Percentiles rank a stretch among this genome's conserved stretches.
Conservation (phyloP, 345 rosid genomes). For the Citrus inodora region DNA sequence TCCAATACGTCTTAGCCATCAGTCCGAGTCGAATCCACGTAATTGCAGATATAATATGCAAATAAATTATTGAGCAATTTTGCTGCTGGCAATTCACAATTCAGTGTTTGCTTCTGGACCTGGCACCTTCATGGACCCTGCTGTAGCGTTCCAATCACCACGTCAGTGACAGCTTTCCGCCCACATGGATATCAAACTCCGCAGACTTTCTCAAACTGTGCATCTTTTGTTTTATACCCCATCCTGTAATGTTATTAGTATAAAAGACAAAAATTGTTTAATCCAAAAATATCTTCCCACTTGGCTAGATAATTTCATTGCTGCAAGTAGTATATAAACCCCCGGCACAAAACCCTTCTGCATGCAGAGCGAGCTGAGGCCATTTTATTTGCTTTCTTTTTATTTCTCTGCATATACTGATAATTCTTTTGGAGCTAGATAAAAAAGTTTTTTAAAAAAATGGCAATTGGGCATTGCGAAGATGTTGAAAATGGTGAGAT, state of each 20-base stretch:
- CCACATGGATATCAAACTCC: conserved; percentile 21
- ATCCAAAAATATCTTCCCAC: neutral
- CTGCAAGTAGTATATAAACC: neutral
- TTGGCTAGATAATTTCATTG: neutral
- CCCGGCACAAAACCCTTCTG: neutral
- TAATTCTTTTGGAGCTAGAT: neutral
- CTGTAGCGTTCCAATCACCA: neutral
- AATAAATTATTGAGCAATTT: neutral
- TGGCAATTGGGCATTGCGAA: conserved; percentile 43
- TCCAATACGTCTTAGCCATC: neutral
- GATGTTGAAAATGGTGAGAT: conserved; percentile 52
- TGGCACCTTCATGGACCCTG: neutral
- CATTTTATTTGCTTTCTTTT: neutral
- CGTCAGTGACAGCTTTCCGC: conserved; percentile 40
- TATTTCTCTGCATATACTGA: neutral
- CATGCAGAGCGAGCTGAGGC: neutral
- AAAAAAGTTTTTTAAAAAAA: conserved; percentile 1
- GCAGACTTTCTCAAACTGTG: neutral
- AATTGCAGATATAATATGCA: neutral
- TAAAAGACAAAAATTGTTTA: neutral
- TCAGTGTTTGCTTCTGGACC: neutral
- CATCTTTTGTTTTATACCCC: neutral
- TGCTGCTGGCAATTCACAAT: neutral
- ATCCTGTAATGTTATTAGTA: neutral
- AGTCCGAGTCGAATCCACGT: conserved; percentile 10